Conservation (phyloP, 2,329 filamentous ascomycete species). For the Blastomyces silverae region DNA sequence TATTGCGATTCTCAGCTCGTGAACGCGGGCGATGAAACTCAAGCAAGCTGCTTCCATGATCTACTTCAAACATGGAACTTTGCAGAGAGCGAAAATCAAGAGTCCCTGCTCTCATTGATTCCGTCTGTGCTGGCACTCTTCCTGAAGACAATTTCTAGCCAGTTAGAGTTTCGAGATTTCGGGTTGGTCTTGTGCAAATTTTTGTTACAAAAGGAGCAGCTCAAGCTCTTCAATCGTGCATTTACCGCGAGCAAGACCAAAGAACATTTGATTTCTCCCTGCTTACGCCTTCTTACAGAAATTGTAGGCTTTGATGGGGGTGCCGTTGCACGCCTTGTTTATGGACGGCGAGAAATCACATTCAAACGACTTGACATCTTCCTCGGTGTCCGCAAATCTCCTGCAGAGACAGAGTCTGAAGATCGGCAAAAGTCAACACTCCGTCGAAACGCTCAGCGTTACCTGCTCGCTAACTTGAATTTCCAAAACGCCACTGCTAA, state of each 20-base stretch:
- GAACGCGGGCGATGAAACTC: constrained; percentile 42
- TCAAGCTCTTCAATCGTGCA: constrained; percentile 72
- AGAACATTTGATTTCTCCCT: constrained; percentile 82
- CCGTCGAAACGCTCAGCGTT: constrained; percentile 72
- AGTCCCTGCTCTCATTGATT: constrained; percentile 71
- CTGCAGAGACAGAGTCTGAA: constrained; percentile 50
- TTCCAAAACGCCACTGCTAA: constrained; percentile 72
- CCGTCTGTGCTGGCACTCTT: constrained; percentile 75
- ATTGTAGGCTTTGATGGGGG: constrained; percentile 82
- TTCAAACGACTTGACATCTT: constrained; percentile 76
- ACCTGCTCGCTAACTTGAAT: constrained; percentile 71
- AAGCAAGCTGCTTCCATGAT: constrained; percentile 63
- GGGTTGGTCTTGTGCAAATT: constrained; percentile 75
- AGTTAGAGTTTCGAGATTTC: constrained; percentile 66
- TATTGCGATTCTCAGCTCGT: constrained; percentile 51
- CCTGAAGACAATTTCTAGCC: constrained; percentile 66
- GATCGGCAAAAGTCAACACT: constrained; percentile 67
- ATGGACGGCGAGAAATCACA: constrained; percentile 68
- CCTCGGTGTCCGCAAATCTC: constrained; percentile 59
- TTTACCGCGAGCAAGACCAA: constrained; percentile 74
- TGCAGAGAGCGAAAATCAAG: constrained; percentile 70
- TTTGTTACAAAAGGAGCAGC: constrained; percentile 70
- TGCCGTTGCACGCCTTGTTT: constrained; percentile 66
- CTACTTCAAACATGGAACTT: constrained; percentile 85
- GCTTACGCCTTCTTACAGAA: constrained; percentile 76